Evolutionary conservation across 352 stramenopile species (phyloP).

Genomic region (Pythium vanterpoolii): DNA sequence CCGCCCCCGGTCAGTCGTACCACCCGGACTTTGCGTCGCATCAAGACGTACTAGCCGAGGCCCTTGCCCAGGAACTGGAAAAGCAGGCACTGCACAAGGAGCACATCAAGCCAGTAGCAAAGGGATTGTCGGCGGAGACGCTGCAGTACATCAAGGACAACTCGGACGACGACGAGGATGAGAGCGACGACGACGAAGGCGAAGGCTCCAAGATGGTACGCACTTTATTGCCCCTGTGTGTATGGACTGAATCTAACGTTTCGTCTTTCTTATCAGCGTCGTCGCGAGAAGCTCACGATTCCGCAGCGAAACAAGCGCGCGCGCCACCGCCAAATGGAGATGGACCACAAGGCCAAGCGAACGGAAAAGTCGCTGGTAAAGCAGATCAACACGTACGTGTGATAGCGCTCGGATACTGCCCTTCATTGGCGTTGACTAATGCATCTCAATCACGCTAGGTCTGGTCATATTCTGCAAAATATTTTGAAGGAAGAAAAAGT

Average conservation of each 20-base stretch:
- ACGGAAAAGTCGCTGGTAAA: conserved; percentile 76
- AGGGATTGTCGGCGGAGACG: conserved; percentile 74
- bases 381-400: conserved; percentile 82
- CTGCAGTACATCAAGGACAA: conserved; percentile 75
- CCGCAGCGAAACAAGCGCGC: conserved; percentile 75
- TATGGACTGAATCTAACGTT: neutral
- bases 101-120: conserved; percentile 40
- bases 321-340: conserved; percentile 78
- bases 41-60: conserved; percentile 75
- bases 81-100: conserved; percentile 46
- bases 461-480: conserved; percentile 62
- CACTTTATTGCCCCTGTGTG: neutral
- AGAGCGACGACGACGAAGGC: conserved; percentile 40
- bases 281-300: conserved; percentile 58
- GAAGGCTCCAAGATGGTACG: conserved; percentile 28
- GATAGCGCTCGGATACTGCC: neutral
- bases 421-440: neutral
- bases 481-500: conserved; percentile 70
- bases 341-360: conserved; percentile 56
- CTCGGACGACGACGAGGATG: conserved; percentile 34
- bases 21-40: conserved; percentile 80
- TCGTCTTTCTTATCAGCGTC: conserved; percentile 27
- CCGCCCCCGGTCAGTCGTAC: conserved; percentile 78
- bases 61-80: conserved; percentile 66
- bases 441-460: conserved; percentile 30